Evolutionary conservation across 176 grass and related monocot species (phyloP).

Genomic region (Paspalum vaginatum): DNA sequence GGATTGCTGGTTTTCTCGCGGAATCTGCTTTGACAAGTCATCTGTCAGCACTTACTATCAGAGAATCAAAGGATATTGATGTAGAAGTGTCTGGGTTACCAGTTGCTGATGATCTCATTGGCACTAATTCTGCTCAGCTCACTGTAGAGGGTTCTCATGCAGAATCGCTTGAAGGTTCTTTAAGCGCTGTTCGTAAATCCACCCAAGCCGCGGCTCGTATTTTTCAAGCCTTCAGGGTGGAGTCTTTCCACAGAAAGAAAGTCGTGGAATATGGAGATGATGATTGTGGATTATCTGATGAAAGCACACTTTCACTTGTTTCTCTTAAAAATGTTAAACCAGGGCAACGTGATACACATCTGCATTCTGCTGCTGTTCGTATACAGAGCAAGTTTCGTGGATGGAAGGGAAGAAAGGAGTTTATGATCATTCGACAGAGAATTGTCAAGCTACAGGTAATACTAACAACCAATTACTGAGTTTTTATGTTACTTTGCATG

Average conservation of each 20-base stretch:
- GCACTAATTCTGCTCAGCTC: conserved; percentile 38
- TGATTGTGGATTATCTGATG: conserved; percentile 63
- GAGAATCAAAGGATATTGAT: conserved; percentile 52
- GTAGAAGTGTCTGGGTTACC: conserved; percentile 34
- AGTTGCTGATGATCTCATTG: conserved; percentile 34
- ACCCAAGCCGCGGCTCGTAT: conserved; percentile 89
- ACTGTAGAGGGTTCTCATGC: conserved; percentile 41
- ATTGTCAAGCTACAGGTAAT: conserved; percentile 87
- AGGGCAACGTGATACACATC: conserved; percentile 58
- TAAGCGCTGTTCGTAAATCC: conserved; percentile 77
- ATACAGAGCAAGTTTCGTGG: conserved; percentile 93
- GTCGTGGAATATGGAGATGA: conserved; percentile 59
- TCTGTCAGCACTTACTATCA: conserved; percentile 65
- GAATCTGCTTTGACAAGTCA: conserved; percentile 86
- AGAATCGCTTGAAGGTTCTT: conserved; percentile 65
- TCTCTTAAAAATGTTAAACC: conserved; percentile 63
- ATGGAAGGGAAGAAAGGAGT: conserved; percentile 87
- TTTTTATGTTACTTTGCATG: conserved; percentile 16
- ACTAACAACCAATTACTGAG: neutral
- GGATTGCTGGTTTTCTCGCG: conserved; percentile 88
- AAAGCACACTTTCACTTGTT: conserved; percentile 65
- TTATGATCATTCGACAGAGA: conserved; percentile 79
- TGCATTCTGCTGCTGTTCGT: conserved; percentile 68
- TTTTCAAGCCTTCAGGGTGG: conserved; percentile 79
- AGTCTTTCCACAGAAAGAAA: conserved; percentile 89